Conservation (phyloP, 192 early-diverging fungal species). For the Backusella parvicylindrica region DNA sequence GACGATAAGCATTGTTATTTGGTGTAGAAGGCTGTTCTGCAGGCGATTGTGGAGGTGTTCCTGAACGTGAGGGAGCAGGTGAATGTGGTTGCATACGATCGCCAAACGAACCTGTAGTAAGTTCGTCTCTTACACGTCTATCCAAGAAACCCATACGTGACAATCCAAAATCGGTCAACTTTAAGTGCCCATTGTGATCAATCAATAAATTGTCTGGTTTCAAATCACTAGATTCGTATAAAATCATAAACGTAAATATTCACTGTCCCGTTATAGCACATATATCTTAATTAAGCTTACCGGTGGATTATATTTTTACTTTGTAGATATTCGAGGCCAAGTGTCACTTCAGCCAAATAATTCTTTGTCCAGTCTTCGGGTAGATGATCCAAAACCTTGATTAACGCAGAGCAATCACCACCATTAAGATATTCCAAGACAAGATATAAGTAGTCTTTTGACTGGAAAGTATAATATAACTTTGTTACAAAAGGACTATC, state of each 20-base stretch:
- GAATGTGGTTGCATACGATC: conserved; percentile 16
- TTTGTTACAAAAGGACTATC: conserved; percentile 84
- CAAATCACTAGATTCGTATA: conserved; percentile 82
- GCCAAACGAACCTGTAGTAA: conserved; percentile 17
- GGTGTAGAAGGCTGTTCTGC: conserved; percentile 10
- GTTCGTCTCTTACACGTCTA: conserved; percentile 62
- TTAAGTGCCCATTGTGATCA: conserved; percentile 80
- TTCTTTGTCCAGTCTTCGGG: conserved; percentile 85
- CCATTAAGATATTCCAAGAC: conserved; percentile 91
- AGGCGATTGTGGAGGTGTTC: conserved; percentile 30
- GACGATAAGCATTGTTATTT: conserved; percentile 17
- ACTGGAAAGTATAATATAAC: conserved; percentile 83
- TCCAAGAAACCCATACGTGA: conserved; percentile 85
- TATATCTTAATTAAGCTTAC: conserved; percentile 41
- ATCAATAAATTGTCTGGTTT: conserved; percentile 89
- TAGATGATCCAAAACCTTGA: conserved; percentile 67
- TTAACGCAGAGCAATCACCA: conserved; percentile 80
- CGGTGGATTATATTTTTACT: conserved; percentile 76
- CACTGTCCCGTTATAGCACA: too few species aligned
- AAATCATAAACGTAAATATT: too few species aligned
- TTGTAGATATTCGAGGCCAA: conserved; percentile 83
- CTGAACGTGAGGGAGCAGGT: conserved; percentile 27
- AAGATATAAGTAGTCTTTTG: conserved; percentile 78
- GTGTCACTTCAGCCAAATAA: conserved; percentile 84
- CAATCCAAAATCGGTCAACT: conserved; percentile 87